Evolutionary conservation across 2,329 filamentous ascomycete genomes (phyloP).

Genomic region (Aspergillus alliaceus): DNA sequence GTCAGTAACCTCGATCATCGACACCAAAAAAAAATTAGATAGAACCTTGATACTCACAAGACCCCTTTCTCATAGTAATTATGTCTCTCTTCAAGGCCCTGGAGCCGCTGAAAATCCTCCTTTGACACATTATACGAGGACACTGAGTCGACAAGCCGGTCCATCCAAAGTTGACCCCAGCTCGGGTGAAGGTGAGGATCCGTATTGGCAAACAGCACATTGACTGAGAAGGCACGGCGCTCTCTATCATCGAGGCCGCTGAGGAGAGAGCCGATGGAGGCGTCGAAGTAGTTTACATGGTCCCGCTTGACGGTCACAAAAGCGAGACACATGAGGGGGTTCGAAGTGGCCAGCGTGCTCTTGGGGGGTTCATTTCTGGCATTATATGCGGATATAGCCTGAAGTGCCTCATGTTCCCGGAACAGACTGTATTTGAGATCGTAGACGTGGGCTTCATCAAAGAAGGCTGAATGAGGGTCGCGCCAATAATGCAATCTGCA

Average conservation of each 20-base stretch:
- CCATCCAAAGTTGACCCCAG: too few species aligned
- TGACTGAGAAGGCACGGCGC: slow-evolving; percentile 20
- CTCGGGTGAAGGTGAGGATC: slow-evolving; percentile 24
- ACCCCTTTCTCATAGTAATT: too few species aligned
- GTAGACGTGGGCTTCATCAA: slow-evolving; percentile 24
- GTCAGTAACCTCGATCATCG: too few species aligned
- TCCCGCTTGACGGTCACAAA: slow-evolving; percentile 25
- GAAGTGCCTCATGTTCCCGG: slow-evolving; percentile 22
- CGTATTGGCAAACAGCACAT: slow-evolving; percentile 26
- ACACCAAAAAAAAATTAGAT: too few species aligned
- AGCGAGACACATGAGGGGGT: slow-evolving; percentile 21
- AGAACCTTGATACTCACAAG: too few species aligned
- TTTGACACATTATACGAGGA: too few species aligned
- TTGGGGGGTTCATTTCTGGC: slow-evolving; percentile 10
- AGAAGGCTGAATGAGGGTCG: slow-evolving; percentile 30
- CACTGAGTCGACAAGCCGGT: too few species aligned
- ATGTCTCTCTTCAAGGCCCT: too few species aligned
- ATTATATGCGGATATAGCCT: slow-evolving; percentile 23
- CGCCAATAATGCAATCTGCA: slow-evolving; percentile 24
- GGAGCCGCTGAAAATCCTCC: too few species aligned
- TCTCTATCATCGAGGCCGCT: slow-evolving; percentile 21
- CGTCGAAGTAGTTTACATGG: slow-evolving; percentile 27
- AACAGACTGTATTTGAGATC: slow-evolving; percentile 27
- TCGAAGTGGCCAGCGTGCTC: not conserved
- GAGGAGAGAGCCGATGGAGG: slow-evolving; percentile 26